Base-by-base conservation (phyloP, 2,329 filamentous ascomycete species). In the Magnaporthales sp. region DNA sequence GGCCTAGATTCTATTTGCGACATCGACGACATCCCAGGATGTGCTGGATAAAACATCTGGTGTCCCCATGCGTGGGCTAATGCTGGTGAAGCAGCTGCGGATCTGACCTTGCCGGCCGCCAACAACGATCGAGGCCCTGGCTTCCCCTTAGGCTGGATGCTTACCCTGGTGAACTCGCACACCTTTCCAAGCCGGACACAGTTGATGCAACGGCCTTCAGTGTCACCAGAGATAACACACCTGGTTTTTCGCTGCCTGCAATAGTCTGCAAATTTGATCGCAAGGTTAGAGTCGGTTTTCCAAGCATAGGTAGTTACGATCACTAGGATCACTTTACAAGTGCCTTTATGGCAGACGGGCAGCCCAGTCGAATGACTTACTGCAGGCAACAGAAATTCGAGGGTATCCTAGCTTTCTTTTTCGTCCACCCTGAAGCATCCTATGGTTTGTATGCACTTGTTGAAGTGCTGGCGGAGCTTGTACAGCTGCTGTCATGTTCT, bases 111-210 rank as follows among this genome's bases (percentile, higher is more conserved):
- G 30, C 61, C 61, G 2, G 78, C 73, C 8, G 77, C 78, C 19
- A 77, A 73, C 4, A 78, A 76, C 46, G 77, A 73, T 64, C 77
- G 77, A 24, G 78, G 74, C 3, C 75, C 71, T 67, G 75, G 77
- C 69, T 81, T 83, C 51, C 80, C 79, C 61, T 79, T 15, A 30
- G 61, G 86, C 70, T 87, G 84, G 75, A 93, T 91, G 70, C 97
- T 93, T 26, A 97, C 93, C 0, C 93, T 91, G 72, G 89, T 91
- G 78, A 96, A 98, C 75, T 90, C 92, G 78, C 94, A 98, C 70
- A 97, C 92, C 74, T 96, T 97, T 77, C 96, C 96, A 74, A 98
- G 80, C 62, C 92, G 88, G 73, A 97, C 96, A 78, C 95, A 98
- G 80, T 96, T 97, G 70, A 90, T 87, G 79, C 94, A 98, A 70